These are phyloP conservation scores for Golubevia sp. DNA, from an alignment of 1,284 basidiomycete genomes.

Conservation along the genomic window DNA sequence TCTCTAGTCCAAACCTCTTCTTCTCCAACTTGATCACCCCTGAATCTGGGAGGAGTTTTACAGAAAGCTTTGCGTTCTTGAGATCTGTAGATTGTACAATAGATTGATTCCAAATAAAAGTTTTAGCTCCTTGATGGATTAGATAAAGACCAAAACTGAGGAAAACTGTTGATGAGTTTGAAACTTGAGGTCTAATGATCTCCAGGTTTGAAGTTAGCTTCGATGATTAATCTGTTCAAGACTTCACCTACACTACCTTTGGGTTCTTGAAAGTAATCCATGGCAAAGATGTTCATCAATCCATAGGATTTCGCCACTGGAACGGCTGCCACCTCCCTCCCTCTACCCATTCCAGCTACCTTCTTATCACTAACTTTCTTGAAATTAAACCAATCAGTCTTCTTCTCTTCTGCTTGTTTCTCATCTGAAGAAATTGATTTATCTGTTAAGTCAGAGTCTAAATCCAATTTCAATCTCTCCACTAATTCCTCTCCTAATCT, in stretches of 20 bases:
- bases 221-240: conserved; percentile 21
- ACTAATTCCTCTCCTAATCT: conserved; percentile 12
- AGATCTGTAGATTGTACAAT: too few relatives aligned
- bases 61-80: too few relatives aligned
- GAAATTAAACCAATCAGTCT: conserved; percentile 1
- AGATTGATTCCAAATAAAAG: too few relatives aligned
- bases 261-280: conserved; percentile 38
- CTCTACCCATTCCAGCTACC: background rate
- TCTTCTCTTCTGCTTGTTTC: background rate
- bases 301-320: background rate
- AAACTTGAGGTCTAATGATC: too few relatives aligned
- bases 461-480: conserved; percentile 1
- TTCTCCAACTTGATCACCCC: too few relatives aligned
- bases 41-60: too few relatives aligned
- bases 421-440: conserved; percentile 9
- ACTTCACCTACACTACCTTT: conserved; percentile 8
- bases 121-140: too few relatives aligned
- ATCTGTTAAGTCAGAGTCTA: background rate
- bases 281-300: conserved; percentile 20
- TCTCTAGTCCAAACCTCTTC: too few relatives aligned
- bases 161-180: too few relatives aligned
- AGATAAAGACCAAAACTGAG: too few relatives aligned
- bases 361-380: background rate
- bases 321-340: background rate
- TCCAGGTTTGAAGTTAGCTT: conserved; percentile 28